phyloP scores from a whole-genome alignment of 2,329 filamentous ascomycete species.

The Arthrinium puccinioides region DNA sequence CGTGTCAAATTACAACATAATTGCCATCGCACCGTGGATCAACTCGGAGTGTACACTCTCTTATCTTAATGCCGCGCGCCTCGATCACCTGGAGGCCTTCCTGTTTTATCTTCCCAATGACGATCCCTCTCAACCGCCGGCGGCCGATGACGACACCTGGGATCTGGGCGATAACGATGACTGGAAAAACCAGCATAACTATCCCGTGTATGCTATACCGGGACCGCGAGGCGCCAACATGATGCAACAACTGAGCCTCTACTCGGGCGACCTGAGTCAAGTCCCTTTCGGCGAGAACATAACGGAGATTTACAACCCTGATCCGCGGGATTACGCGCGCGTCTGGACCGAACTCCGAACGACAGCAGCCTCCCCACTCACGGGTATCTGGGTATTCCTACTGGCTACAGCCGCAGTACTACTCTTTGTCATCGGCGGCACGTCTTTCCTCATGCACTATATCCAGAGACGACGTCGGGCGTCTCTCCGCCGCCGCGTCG shows the following conservation, averaged over 20 bases:
- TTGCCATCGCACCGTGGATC: conserved; percentile 85
- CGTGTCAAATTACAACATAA: conserved; percentile 60
- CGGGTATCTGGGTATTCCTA: conserved; percentile 76
- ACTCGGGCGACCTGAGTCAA: conserved; percentile 66
- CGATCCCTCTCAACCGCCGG: conserved; percentile 55
- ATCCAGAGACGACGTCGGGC: conserved; percentile 66
- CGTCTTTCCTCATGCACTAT: conserved; percentile 67
- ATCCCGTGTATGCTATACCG: conserved; percentile 77
- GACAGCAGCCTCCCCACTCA: conserved; percentile 42
- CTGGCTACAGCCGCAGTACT: conserved; percentile 66
- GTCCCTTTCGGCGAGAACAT: conserved; percentile 54
- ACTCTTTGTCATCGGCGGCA: conserved; percentile 57
- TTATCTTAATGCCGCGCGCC: conserved; percentile 58
- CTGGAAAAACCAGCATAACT: conserved; percentile 69
- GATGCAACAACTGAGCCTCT: conserved; percentile 64
- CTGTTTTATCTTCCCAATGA: conserved; percentile 56
- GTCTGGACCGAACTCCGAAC: conserved; percentile 50
- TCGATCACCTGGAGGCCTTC: conserved; percentile 54
- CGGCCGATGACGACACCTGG: conserved; percentile 60
- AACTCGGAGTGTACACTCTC: conserved; percentile 63
- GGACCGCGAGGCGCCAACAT: conserved; percentile 58
- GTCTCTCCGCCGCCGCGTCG: conserved; percentile 61
- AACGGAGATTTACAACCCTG: conserved; percentile 43
- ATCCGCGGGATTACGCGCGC: conserved; percentile 51
- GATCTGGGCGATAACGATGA: conserved; percentile 56